Base-by-base conservation (phyloP, 495 filamentous ascomycete species). In the Rusavskia elegans region DNA sequence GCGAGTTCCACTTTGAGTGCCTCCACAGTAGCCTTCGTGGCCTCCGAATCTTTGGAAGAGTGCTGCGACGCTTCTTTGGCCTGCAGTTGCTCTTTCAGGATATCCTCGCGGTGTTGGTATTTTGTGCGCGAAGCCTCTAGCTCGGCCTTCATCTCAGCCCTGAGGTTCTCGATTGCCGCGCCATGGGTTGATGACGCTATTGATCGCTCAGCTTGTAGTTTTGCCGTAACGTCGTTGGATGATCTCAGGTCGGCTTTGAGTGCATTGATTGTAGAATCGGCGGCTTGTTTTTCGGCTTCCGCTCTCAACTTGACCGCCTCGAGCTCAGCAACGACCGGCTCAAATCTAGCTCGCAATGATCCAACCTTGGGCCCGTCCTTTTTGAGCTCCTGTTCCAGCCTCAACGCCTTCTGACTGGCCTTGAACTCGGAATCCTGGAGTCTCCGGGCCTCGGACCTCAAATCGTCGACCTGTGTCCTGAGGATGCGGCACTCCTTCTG, bases 61-160 rank as follows among this genome's bases (percentile, higher is more conserved):
- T 1, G 7, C 7, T 3, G 49, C n/a, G 49, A 55, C 9, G 55
- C 55, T 48, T 61, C 58, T 6, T 54, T 54, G 16, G 49, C 55
- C 23, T 46, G 20, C 6, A 46, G 1, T 23, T 46, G 44, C 44
- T 46, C 44, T 23, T 46, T 67, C 30, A 66, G 63, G 11, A 54
- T 66, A 10, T 72, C 57, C 30, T 72, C 66, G 3, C 65, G 68
- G 51, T 72, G 66, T 1, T 65, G 35, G 63, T 66, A 50, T 72
- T 71, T 53, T 63, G 68, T 55, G 69, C 69, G 51, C 71, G 19
- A 27, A n/a, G 20, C 38, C 17, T 30, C 19, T 10, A 57, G 25
- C 44, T 58, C 50, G 14, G 42, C 36, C 7, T 35, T 56, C n/a
- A 57, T 38, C 39, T 58, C 50, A 6, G 42, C 36, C 11, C 37